Evolutionary conservation across 1,284 basidiomycete genomes (phyloP), one percentile per base, ranked within the genome.

Genomic region (Amylostereum chailletii): DNA sequence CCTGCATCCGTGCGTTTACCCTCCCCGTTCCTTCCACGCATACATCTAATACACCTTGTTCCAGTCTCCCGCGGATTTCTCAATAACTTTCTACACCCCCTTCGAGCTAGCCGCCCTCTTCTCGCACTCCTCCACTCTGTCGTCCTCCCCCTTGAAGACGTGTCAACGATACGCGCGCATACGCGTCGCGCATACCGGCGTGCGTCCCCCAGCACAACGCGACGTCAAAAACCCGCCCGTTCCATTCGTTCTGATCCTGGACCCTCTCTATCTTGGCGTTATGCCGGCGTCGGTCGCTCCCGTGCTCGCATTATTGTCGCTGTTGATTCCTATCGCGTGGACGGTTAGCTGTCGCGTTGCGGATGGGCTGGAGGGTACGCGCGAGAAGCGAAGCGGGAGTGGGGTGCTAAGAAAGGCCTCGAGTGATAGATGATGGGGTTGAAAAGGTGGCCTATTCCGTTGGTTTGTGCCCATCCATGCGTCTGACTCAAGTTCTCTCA

Each of bases 241-340:
- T 1, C 69, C 75, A 1, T 72, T 84, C 54, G 62, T 71, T 46
- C 55, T 86, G 11, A 63, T 70, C 9, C 58, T 86, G 36, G 84
- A 86, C 54, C 83, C 79, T 27, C 63, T 80, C 0, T 68, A 76
- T 48, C 58, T 77, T 31, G 79, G 78, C n/a, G 64, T 79, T 26
- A 61, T 86, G 19, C 83, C 83, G 1, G 67, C 67, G 6, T 74
- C 79, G 0, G 59, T 84, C 4, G 42, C 76, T 1, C 77, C 81
- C 7, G 68, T 71, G 9, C 47, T 75, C 4, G 51, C 55, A 31
- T 58, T 68, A 45, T 60, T 77, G 29, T 41, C 72, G 26, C 53
- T 59, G 32, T 55, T 72, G 27, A 57, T 70, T 36, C 51, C 33
- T 40, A 45, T 34, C 4, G 39, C 47, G 4, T 27, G 37, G 5